Base-by-base conservation (phyloP, 108 stramenopile species). In the Fistulifera solaris region DNA sequence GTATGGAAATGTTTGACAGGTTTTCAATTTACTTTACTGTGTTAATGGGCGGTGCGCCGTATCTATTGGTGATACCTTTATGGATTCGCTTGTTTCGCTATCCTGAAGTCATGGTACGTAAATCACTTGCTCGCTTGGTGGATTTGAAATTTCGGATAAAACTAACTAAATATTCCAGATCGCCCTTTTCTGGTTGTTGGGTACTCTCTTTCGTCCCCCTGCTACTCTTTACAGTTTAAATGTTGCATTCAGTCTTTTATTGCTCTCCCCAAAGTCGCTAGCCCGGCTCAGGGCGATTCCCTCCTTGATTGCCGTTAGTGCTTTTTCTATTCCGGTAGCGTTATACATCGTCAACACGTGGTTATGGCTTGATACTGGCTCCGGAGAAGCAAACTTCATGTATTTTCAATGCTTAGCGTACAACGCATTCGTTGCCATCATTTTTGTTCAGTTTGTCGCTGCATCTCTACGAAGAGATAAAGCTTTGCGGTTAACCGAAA, bases 351-450 rank as follows among this genome's bases (percentile, higher is more conserved):
- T 80, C n/a, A 16, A 15, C n/a, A 23, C 45, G 5, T 55, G 56
- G 40, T 72, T 91, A 74, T 91, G 89, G 89, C 59, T 91, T 27
- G 78, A 77, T 24, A 76, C 61, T 4, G 77, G 80, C 31, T 70
- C 71, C 39, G 89, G 89, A 0, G 87, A 91, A 59, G 81, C 89
- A 13, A 91, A 91, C 43, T 87, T 79, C 59, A 75, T 83, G 0
- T 91, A 71, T 41, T 91, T 91, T 49, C 89, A 91, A 61, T 85
- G 85, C 42, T 48, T 91, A 58, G 89, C 78, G 13, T 80, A 80
- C 67, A 77, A 82, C 43, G 48, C 76, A 10, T 90, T 90, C 52
- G 54, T 80, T 42, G 57, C 62, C 18, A 66, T 67, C 19, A 23
- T 76, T 18, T 17, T 70, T 28, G 65, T 55, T 11, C 56, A 68